Conservation (phyloP, 1,284 basidiomycete species). For the Austroboletus rostrupii region DNA sequence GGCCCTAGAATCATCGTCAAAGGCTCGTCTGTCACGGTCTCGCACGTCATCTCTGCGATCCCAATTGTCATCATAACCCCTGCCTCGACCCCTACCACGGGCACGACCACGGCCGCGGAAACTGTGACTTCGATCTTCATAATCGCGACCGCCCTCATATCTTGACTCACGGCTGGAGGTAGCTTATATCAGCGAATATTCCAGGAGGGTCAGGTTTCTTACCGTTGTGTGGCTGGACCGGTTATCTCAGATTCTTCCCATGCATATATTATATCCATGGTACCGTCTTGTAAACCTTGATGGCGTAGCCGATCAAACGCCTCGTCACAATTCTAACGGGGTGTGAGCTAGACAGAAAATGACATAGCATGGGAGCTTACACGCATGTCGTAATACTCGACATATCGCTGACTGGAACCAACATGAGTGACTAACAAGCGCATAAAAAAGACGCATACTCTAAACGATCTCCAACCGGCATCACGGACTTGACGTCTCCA, state of each 20-base stretch:
- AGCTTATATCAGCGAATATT: constrained; percentile 7
- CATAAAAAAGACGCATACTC: constrained; percentile 51
- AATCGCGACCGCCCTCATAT: constrained; percentile 39
- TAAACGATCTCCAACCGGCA: constrained; percentile 56
- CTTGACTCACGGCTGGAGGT: constrained; percentile 25
- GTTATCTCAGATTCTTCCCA: constrained; percentile 64
- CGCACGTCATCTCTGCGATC: constrained; percentile 43
- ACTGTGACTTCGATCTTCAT: constrained; percentile 43
- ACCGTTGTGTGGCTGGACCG: constrained; percentile 37
- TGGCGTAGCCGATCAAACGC: constrained; percentile 80
- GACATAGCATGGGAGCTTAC: constrained; percentile 39
- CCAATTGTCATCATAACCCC: constrained; percentile 39
- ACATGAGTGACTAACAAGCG: constrained; percentile 5
- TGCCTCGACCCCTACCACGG: constrained; percentile 37
- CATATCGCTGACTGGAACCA: constrained; percentile 64
- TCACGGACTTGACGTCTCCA: constrained; percentile 85
- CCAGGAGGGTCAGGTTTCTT: neutral
- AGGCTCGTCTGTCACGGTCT: constrained; percentile 45
- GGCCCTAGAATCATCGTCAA: constrained; percentile 42
- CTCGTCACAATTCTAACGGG: constrained; percentile 62
- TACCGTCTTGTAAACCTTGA: constrained; percentile 77
- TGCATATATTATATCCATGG: constrained; percentile 84
- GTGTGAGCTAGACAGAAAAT: constrained; percentile 11
- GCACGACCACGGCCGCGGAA: constrained; percentile 39
- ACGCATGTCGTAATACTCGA: constrained; percentile 87